Evolutionary conservation across 306 rosid genomes (phyloP).

Genomic region (Aeschynomene evenia): DNA sequence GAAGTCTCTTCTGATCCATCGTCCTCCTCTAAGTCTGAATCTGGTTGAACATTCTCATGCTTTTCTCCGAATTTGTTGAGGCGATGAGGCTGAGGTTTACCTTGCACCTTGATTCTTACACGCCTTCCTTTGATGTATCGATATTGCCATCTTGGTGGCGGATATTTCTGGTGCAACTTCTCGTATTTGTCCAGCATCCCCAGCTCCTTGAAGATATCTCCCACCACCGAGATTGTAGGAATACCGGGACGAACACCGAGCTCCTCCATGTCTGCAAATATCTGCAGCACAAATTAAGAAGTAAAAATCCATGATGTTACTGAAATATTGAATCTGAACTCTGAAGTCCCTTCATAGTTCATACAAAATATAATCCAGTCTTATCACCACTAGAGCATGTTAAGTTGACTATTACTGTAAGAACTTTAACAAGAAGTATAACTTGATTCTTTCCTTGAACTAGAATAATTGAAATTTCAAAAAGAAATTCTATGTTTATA

Average conservation of each 20-base stretch:
- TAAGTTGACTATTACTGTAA: background rate
- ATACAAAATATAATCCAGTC: constrained; percentile 9
- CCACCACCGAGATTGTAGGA: constrained; percentile 58
- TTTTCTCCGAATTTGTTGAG: constrained; percentile 17
- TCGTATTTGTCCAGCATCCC: constrained; percentile 76
- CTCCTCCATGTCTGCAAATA: constrained; percentile 98
- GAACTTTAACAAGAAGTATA: background rate
- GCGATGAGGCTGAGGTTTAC: constrained; percentile 24
- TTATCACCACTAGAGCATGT: background rate
- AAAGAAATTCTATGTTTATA: background rate
- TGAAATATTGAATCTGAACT: too few relatives aligned
- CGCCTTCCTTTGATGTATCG: constrained; percentile 77
- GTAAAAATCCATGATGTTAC: constrained; percentile 20
- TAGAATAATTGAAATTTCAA: background rate
- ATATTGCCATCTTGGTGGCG: constrained; percentile 74
- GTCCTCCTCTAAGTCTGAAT: constrained; percentile 18
- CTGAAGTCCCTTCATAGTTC: background rate
- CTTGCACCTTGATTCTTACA: constrained; percentile 44
- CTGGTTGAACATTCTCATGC: constrained; percentile 17
- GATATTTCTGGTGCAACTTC: constrained; percentile 67
- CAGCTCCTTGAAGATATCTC: constrained; percentile 71
- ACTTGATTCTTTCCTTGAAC: background rate
- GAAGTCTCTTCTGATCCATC: constrained; percentile 32
- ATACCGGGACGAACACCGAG: constrained; percentile 67
- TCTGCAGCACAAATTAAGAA: constrained; percentile 42